Evolutionary conservation across 1,139 yeast species (phyloP).

Genomic region (Lodderomyces beijingensis): DNA sequence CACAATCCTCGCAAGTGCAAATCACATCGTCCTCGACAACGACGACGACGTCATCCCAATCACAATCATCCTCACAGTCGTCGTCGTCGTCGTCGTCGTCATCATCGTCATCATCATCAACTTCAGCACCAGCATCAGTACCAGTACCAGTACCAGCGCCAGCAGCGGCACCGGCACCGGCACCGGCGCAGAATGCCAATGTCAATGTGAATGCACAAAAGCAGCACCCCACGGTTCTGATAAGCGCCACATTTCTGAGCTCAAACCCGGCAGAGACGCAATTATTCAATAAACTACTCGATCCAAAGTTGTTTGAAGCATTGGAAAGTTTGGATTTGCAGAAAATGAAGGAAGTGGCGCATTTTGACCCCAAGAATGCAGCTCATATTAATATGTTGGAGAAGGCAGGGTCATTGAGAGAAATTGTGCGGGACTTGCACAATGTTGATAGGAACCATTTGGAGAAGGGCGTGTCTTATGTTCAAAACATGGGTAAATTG

Average conservation of each 20-base stretch:
- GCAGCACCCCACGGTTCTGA: conserved; percentile 4
- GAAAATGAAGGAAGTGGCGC: conserved; percentile 22
- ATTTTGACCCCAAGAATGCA: conserved; percentile 13
- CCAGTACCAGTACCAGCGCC: too few species aligned
- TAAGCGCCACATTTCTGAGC: conserved; percentile 5
- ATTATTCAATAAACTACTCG: conserved; percentile 23
- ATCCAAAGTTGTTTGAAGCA: conserved; percentile 29
- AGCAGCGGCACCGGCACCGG: neutral
- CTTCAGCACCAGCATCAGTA: conserved; percentile 3
- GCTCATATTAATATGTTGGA: conserved; percentile 21
- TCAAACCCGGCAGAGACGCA: conserved; percentile 11
- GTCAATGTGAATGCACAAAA: neutral
- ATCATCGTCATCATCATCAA: conserved; percentile 1
- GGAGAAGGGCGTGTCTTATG: conserved; percentile 26
- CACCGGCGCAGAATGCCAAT: neutral
- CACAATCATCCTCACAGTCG: neutral
- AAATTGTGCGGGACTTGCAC: conserved; percentile 25
- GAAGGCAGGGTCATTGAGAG: conserved; percentile 27
- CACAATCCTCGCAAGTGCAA: neutral
- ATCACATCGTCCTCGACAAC: neutral
- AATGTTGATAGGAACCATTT: conserved; percentile 25
- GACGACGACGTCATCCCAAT: neutral
- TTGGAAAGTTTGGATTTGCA: conserved; percentile 26
- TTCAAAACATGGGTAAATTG: conserved; percentile 25
- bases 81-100: neutral